Evolutionary conservation across 2,329 filamentous ascomycete genomes (phyloP).

Genomic region (Claviceps humidiphila): DNA sequence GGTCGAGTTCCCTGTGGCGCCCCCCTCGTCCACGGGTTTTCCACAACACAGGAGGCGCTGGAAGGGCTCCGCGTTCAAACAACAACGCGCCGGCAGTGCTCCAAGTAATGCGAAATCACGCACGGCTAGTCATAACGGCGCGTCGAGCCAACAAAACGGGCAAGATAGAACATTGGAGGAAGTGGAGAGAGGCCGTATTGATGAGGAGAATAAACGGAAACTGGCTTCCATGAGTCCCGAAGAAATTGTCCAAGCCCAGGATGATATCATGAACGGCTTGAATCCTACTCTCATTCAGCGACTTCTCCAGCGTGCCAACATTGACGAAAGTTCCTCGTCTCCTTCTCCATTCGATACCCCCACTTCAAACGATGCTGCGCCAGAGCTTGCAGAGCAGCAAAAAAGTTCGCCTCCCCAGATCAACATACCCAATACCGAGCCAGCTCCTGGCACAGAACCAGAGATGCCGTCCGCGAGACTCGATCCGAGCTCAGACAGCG

Average conservation of each 20-base stretch:
- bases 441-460: background rate
- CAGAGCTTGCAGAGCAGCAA: background rate
- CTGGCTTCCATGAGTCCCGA: constrained; percentile 66
- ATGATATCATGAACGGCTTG: constrained; percentile 67
- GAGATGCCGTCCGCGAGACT: background rate
- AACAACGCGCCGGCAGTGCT: constrained; percentile 24
- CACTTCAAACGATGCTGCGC: background rate
- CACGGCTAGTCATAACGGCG: background rate
- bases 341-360: constrained; percentile 29
- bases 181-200: constrained; percentile 59
- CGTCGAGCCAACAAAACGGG: background rate
- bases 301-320: constrained; percentile 61
- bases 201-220: constrained; percentile 64
- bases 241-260: constrained; percentile 69
- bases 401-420: background rate
- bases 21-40: constrained; percentile 51
- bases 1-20: constrained; percentile 40
- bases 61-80: constrained; percentile 66
- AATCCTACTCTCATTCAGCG: constrained; percentile 64
- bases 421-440: background rate
- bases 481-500: background rate
- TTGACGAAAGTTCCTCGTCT: constrained; percentile 44
- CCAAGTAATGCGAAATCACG: background rate
- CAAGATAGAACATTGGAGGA: constrained; percentile 21
- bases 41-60: constrained; percentile 75